Conservation (phyloP, 228 moss, liverwort and hornwort genomes). For the Sphagnum fallax region DNA sequence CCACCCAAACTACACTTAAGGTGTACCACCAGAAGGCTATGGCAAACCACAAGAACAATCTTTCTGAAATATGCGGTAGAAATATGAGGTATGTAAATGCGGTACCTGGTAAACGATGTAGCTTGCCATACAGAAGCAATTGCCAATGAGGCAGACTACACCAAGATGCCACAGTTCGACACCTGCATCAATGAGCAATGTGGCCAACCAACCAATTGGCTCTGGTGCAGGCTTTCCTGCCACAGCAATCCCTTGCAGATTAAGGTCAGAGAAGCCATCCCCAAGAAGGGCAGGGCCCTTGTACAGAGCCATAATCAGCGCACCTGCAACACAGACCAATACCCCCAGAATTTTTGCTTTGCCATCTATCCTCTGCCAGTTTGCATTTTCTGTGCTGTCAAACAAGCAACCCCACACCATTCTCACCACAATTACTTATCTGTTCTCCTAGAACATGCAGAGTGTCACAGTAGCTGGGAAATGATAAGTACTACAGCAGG, state of each 20-base stretch:
- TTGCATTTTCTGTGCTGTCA: conserved; percentile 60
- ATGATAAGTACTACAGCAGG: no score
- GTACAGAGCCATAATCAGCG: conserved; percentile 63
- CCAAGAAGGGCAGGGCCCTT: conserved; percentile 70
- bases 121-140: conserved; percentile 69
- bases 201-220: conserved; percentile 80
- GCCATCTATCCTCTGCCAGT: conserved; percentile 69
- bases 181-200: conserved; percentile 56
- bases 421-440: background rate
- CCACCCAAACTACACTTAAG: no score
- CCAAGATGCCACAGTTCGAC: conserved; percentile 76
- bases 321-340: conserved; percentile 57
- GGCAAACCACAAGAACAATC: no score
- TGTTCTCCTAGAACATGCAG: no score
- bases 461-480: no score
- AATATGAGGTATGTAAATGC: background rate
- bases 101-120: conserved; percentile 87
- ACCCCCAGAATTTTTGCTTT: conserved; percentile 84
- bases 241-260: conserved; percentile 55
- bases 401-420: conserved; percentile 10
- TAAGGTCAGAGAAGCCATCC: conserved; percentile 70
- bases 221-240: conserved; percentile 92
- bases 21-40: no score
- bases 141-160: conserved; percentile 68
- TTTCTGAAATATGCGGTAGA: no score